These are phyloP conservation scores for Penicillium sp. DNA, from an alignment of 2,329 filamentous ascomycete genomes.

Conservation along the genomic window DNA sequence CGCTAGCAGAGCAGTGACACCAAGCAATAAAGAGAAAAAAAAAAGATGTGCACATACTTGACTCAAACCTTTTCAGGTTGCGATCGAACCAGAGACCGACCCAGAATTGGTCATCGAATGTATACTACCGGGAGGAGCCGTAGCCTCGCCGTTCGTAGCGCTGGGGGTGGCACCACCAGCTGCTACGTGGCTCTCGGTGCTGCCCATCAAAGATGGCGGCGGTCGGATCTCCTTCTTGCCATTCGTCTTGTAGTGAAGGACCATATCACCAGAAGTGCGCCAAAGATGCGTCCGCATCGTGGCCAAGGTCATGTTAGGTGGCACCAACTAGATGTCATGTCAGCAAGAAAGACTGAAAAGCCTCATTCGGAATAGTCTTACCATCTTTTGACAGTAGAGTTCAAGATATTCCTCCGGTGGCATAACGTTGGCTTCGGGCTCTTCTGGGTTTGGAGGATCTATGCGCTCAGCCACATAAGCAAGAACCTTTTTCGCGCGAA, in stretches of 20 bases:
- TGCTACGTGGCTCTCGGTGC: constrained; percentile 20
- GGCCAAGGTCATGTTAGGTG: constrained; percentile 87
- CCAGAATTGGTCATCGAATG: constrained; percentile 37
- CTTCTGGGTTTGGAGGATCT: constrained; percentile 67
- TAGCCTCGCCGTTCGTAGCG: constrained; percentile 26
- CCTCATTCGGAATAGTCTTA: constrained; percentile 50
- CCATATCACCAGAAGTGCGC: constrained; percentile 91
- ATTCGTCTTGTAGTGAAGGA: constrained; percentile 89
- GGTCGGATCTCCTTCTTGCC: constrained; percentile 66
- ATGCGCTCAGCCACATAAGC: constrained; percentile 91
- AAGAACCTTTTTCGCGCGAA: constrained; percentile 91
- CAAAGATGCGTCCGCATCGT: constrained; percentile 90
- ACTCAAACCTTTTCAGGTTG: constrained; percentile 4
- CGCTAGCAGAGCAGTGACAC: constrained; percentile 9
- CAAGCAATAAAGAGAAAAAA: not conserved
- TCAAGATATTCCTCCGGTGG: constrained; percentile 93
- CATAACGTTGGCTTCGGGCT: constrained; percentile 63
- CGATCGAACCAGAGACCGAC: constrained; percentile 28
- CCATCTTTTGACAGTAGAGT: constrained; percentile 90
- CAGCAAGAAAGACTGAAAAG: constrained; percentile 9
- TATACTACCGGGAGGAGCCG: constrained; percentile 32
- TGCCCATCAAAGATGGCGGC: constrained; percentile 22
- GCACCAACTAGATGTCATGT: constrained; percentile 51
- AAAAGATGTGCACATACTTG: not conserved
- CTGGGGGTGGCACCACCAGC: constrained; percentile 13